Evolutionary conservation across 2,329 filamentous ascomycete species (phyloP).

Genomic region (Sporothrix globosa): DNA sequence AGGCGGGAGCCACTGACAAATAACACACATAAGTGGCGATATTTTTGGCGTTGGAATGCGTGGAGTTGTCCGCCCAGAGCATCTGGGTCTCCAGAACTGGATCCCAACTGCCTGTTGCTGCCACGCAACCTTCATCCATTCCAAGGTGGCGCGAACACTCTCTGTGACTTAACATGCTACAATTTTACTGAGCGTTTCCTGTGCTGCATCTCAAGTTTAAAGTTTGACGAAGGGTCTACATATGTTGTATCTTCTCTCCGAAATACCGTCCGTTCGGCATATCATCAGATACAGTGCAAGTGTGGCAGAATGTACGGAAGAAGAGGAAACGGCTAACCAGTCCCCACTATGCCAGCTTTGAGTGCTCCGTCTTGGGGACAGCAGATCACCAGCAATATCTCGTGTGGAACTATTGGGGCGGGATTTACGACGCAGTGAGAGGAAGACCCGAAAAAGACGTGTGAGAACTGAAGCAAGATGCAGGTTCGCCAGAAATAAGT

Average conservation of each 20-base stretch:
- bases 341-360: background rate
- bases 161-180: background rate
- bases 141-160: background rate
- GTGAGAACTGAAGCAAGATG: background rate
- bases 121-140: slow-evolving; percentile 11
- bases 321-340: background rate
- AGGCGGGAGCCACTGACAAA: background rate
- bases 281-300: background rate
- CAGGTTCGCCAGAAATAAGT: background rate
- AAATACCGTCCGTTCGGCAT: too few relatives aligned
- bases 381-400: background rate
- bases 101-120: background rate
- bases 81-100: background rate
- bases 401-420: slow-evolving; percentile 3
- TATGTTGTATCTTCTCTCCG: too few relatives aligned
- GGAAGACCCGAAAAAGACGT: background rate
- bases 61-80: background rate
- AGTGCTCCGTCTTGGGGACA: background rate
- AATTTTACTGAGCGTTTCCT: background rate
- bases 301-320: background rate
- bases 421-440: background rate
- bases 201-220: background rate
- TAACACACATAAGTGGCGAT: background rate
- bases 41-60: slow-evolving; percentile 19
- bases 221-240: too few relatives aligned